Evolutionary conservation across 2,329 filamentous ascomycete species (phyloP).

Genomic region (Teratosphaeria nubilosa): DNA sequence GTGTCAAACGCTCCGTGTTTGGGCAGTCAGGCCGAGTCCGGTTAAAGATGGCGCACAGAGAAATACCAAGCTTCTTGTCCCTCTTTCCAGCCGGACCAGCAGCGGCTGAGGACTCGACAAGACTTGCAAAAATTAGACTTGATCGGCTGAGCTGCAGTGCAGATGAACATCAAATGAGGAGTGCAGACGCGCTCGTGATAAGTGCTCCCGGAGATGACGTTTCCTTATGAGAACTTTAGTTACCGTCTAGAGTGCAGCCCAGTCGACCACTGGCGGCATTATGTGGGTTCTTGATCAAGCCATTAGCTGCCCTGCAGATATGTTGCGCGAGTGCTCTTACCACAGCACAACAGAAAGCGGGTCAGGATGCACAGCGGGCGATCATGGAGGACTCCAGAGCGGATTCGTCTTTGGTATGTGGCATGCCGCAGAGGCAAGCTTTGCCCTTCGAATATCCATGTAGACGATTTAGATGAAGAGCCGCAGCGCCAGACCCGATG

Average conservation of each 20-base stretch:
- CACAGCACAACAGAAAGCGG: neutral
- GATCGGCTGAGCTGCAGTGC: slow-evolving; percentile 2
- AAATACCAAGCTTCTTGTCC: neutral
- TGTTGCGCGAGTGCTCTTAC: neutral
- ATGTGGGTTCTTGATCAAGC: neutral
- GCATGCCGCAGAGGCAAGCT: neutral
- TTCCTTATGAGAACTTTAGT: neutral
- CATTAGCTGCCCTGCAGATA: neutral
- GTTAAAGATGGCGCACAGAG: neutral
- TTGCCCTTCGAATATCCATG: neutral
- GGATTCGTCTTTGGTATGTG: neutral
- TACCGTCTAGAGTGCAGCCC: neutral
- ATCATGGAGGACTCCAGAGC: neutral
- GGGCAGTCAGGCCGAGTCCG: neutral
- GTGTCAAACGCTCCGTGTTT: neutral
- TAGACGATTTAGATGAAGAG: neutral
- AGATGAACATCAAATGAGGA: neutral
- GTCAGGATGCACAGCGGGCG: neutral
- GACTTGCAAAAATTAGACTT: neutral
- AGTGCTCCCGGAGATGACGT: slow-evolving; percentile 2
- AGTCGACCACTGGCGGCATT: neutral
- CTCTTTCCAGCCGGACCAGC: neutral
- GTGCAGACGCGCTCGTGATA: neutral
- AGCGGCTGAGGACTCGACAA: neutral
- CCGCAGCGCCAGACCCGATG: neutral